These are phyloP conservation scores for Diutina scorzettiae DNA, from an alignment of 1,139 yeast genomes.

Conservation along the genomic window DNA sequence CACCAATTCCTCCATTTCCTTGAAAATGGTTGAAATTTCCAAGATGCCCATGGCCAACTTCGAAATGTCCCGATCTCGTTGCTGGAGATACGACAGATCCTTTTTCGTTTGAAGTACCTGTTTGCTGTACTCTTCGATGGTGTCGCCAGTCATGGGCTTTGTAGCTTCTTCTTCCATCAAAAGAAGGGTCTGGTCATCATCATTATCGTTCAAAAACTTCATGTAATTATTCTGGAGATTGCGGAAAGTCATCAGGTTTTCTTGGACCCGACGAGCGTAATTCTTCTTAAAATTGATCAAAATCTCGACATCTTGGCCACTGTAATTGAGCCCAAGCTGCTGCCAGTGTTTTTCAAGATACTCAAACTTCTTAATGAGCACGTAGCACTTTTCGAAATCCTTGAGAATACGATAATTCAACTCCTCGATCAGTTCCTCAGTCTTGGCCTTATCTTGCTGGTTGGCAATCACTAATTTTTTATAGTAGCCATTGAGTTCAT, in stretches of 20 bases:
- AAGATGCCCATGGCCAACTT: constrained; percentile 88
- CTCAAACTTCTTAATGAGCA: constrained; percentile 59
- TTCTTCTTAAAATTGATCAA: constrained; percentile 72
- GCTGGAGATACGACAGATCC: constrained; percentile 41
- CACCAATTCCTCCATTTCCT: constrained; percentile 83
- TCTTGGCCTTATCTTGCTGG: constrained; percentile 63
- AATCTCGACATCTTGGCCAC: constrained; percentile 46
- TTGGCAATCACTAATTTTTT: constrained; percentile 80
- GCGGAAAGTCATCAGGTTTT: constrained; percentile 62
- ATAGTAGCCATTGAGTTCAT: constrained; percentile 54
- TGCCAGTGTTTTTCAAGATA: constrained; percentile 28
- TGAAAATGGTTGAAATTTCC: constrained; percentile 85
- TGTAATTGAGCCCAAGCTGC: constrained; percentile 22
- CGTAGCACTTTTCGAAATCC: constrained; percentile 66
- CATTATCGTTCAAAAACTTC: constrained; percentile 62
- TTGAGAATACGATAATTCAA: constrained; percentile 64
- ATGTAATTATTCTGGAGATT: constrained; percentile 83
- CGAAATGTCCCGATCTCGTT: constrained; percentile 80
- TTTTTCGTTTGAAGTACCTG: constrained; percentile 34
- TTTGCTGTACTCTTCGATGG: constrained; percentile 30
- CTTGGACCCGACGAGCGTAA: constrained; percentile 78
- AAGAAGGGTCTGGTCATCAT: constrained; percentile 30
- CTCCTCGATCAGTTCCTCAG: constrained; percentile 61
- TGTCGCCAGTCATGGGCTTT: constrained; percentile 12
- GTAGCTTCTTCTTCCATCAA: constrained; percentile 22